These are phyloP conservation scores for Aspergillus incahuasiensis DNA, from an alignment of 495 filamentous ascomycete genomes.

Conservation along the genomic window DNA sequence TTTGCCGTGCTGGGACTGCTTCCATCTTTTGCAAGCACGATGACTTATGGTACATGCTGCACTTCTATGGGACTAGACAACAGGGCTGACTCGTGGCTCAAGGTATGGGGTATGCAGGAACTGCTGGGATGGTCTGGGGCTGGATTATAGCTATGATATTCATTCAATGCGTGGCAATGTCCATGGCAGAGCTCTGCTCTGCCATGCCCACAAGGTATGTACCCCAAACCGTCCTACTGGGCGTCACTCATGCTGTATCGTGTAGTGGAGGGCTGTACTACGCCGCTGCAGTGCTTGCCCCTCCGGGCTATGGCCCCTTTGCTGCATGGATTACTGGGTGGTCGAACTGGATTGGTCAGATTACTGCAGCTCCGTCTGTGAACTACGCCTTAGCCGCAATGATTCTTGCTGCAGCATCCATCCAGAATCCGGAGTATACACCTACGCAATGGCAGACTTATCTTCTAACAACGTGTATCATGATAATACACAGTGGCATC, in stretches of 20 bases:
- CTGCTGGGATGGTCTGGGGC: constrained; percentile 79
- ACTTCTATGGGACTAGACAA: neutral
- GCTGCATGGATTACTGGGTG: constrained; percentile 73
- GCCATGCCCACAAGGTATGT: constrained; percentile 60
- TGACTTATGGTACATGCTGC: constrained; percentile 55
- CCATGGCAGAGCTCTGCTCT: constrained; percentile 63
- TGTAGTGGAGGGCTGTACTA: constrained; percentile 72
- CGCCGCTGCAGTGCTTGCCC: constrained; percentile 72
- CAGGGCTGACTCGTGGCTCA: constrained; percentile 12
- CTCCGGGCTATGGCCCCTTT: constrained; percentile 67
- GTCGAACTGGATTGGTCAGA: constrained; percentile 72
- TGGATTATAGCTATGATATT: constrained; percentile 74
- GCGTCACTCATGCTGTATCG: neutral
- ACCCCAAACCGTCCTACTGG: neutral
- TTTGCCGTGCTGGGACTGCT: constrained; percentile 72
- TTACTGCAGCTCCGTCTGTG: constrained; percentile 66
- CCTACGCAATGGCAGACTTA: constrained; percentile 66
- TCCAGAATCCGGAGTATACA: constrained; percentile 59
- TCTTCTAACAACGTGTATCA: constrained; percentile 63
- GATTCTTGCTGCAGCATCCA: constrained; percentile 68
- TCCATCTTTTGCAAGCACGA: constrained; percentile 69
- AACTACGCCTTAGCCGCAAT: constrained; percentile 60
- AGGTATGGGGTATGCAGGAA: constrained; percentile 77
- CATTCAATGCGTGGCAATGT: constrained; percentile 66
- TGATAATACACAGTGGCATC: constrained; percentile 66